Conservation (phyloP, 1,284 basidiomycete genomes). For the Ganoderma boninense region DNA sequence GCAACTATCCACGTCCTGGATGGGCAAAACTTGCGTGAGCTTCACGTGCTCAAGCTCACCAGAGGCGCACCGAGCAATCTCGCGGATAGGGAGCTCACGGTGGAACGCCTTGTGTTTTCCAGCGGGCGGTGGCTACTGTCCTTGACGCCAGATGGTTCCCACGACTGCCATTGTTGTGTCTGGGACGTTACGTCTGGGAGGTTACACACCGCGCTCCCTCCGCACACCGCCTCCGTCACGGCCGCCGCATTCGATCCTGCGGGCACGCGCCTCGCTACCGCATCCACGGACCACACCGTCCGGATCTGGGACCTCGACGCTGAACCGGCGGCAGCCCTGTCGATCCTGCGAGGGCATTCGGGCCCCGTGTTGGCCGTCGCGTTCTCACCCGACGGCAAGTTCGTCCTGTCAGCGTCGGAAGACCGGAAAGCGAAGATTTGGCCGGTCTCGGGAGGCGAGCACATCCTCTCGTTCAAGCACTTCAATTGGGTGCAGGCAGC, state of each 20-base stretch:
- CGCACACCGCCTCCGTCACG: neutral
- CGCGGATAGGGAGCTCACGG: neutral
- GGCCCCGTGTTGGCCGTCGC: conserved; percentile 43
- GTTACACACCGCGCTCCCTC: neutral
- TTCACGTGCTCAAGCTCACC: neutral
- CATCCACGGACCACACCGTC: conserved; percentile 31
- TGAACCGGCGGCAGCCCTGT: conserved; percentile 22
- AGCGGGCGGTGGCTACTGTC: conserved; percentile 5
- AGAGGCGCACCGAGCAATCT: neutral
- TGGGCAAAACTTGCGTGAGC: neutral
- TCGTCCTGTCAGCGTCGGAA: conserved; percentile 23
- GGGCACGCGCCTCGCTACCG: conserved; percentile 30
- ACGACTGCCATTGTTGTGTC: neutral
- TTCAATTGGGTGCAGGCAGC: conserved; percentile 19
- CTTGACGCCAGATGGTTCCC: neutral
- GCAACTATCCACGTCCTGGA: neutral
- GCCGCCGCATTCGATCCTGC: conserved; percentile 29
- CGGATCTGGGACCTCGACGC: conserved; percentile 30
- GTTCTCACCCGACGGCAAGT: conserved; percentile 46
- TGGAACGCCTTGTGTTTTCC: neutral
- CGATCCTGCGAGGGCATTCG: conserved; percentile 27
- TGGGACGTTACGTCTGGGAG: neutral
- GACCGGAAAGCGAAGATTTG: conserved; percentile 26
- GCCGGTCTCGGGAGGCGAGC: conserved; percentile 23
- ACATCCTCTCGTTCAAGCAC: conserved; percentile 9